These are phyloP conservation scores for Puccinia hordei DNA, from an alignment of 1,284 basidiomycete genomes.

Conservation along the genomic window DNA sequence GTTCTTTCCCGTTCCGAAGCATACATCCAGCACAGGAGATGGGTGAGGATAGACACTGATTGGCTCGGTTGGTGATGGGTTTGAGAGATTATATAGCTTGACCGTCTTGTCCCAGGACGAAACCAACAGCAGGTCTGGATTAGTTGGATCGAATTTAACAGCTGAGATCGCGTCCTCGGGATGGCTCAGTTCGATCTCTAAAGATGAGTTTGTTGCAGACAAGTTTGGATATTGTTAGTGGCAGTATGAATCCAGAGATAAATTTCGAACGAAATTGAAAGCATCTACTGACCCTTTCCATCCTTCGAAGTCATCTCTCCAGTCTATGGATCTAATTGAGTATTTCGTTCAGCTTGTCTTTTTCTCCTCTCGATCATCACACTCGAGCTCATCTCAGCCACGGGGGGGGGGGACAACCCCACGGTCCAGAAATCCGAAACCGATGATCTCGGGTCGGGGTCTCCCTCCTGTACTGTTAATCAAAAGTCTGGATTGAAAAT, in stretches of 20 bases:
- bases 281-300: not conserved
- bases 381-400: too few species aligned
- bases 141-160: conserved; percentile 42
- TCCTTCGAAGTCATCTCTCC: conserved; percentile 23
- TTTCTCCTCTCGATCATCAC: too few species aligned
- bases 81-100: conserved; percentile 34
- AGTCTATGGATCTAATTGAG: not conserved
- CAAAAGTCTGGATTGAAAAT: too few species aligned
- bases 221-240: not conserved
- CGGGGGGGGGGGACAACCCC: too few species aligned
- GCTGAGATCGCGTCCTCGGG: conserved; percentile 47
- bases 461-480: too few species aligned
- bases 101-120: conserved; percentile 50
- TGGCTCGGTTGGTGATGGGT: conserved; percentile 12
- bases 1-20: conserved; percentile 36
- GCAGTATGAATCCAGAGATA: too few species aligned
- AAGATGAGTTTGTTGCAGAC: not conserved
- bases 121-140: conserved; percentile 39
- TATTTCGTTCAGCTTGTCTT: not conserved
- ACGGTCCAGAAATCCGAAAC: too few species aligned
- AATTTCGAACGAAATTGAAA: too few species aligned
- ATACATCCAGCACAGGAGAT: conserved; percentile 41
- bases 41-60: conserved; percentile 41
- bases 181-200: conserved; percentile 37
- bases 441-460: too few species aligned